These are phyloP conservation scores for Penicillium dipodomyicola DNA, from an alignment of 495 filamentous ascomycete genomes.

Conservation along the genomic window DNA sequence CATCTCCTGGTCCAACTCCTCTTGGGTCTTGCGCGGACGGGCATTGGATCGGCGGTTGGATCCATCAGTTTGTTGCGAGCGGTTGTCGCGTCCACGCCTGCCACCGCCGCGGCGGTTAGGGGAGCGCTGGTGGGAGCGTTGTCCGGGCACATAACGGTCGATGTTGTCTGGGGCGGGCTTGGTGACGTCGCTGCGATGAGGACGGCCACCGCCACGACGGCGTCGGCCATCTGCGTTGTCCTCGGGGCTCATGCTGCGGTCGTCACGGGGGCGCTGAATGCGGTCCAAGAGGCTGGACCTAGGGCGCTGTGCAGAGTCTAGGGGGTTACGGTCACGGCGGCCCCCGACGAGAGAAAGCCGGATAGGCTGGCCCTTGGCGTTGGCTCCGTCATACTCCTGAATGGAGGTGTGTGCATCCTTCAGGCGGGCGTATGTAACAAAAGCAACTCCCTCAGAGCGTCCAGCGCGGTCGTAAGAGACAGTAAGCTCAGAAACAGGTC, in stretches of 20 bases:
- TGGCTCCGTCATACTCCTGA: slow-evolving; percentile 81
- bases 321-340: slow-evolving; percentile 54
- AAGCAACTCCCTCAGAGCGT: slow-evolving; percentile 83
- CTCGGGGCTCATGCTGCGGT: slow-evolving; percentile 45
- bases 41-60: slow-evolving; percentile 45
- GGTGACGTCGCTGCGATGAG: slow-evolving; percentile 63
- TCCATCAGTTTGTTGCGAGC: slow-evolving; percentile 39
- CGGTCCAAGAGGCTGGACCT: slow-evolving; percentile 72
- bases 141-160: slow-evolving; percentile 80
- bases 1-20: slow-evolving; percentile 95
- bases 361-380: slow-evolving; percentile 91
- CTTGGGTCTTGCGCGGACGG: slow-evolving; percentile 82
- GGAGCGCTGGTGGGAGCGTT: slow-evolving; percentile 30
- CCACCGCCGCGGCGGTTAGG: slow-evolving; percentile 38
- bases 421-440: slow-evolving; percentile 70
- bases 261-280: slow-evolving; percentile 50
- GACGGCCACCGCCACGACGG: slow-evolving; percentile 33
- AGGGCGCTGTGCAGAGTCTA: slow-evolving; percentile 60
- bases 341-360: slow-evolving; percentile 65
- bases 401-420: slow-evolving; percentile 73
- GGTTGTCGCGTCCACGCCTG: slow-evolving; percentile 45
- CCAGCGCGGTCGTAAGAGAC: slow-evolving; percentile 87
- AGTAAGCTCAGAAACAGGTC: slow-evolving; percentile 64
- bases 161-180: slow-evolving; percentile 68
- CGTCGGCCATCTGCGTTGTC: slow-evolving; percentile 41